Base-by-base conservation (phyloP, 805 yeast genomes). In the Candida boidinii region DNA sequence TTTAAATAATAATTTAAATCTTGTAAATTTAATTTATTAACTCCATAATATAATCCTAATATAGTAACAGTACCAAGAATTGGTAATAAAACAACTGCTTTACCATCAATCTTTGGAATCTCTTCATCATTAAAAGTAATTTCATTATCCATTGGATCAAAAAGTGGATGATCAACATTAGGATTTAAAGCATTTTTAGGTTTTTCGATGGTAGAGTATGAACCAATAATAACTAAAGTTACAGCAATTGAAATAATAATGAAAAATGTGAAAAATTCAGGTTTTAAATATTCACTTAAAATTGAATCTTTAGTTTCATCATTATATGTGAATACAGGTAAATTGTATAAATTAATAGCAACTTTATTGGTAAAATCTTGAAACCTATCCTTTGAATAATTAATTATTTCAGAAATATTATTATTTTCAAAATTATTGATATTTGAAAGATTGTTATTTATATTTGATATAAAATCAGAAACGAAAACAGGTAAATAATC, bases 1-100 rank as follows among this genome's bases (percentile, higher is more conserved):
- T 57, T 58, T 31, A 73, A 37, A 17, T 50, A 44, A 24, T 42
- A 39, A 30, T 54, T 45, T 9, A 73, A 38, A 8, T 37, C 41
- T 5, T 51, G 56, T 8, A 39, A 40, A 35, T 60, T 56, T 30
- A 60, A 41, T 24, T 51, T 46, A 34, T 57, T 56, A 29, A 68
- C 31, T 4, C 49, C 47, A 34, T 54, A 58, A 43, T 68, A 63
- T 24, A 72, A 34, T 0, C 59, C 57, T 20, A 54, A 37, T 26
- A 75, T 50, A n/a, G 43, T 45, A 14, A 41, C 32, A 7, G 68
- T 66, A 5, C 71, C 68, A 6, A 62, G 11, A 5, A 74, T 35
- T 0, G 81, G 80, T 47, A 71, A 43, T 4, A 52, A 13, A 5
- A 62, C 25, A 0, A 68, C 76, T 13, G 39, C 29, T 49, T 57